A percentile compares a stretch with the other conserved stretches of the same genome.
phyloP scores from a whole-genome alignment of 2,329 filamentous ascomycete species.

The Arthrobotrys megalospora region DNA sequence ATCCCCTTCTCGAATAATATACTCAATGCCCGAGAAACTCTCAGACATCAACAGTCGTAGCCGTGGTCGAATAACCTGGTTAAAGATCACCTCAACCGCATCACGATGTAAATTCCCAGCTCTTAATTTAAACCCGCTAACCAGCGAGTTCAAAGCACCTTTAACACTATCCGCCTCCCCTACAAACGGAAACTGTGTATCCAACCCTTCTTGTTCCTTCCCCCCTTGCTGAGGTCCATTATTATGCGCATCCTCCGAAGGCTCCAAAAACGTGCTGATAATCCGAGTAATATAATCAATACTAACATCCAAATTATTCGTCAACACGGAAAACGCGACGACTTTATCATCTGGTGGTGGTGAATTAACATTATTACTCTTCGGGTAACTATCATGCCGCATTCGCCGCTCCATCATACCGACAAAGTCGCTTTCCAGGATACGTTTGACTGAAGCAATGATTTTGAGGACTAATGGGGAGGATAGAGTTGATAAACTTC shows the following conservation, averaged over 20 bases:
- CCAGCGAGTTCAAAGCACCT: conserved; percentile 78
- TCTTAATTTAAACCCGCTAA: conserved; percentile 81
- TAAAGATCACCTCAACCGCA: conserved; percentile 86
- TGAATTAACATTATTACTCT: conserved; percentile 65
- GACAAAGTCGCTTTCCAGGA: conserved; percentile 90
- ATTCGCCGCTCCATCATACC: conserved; percentile 98
- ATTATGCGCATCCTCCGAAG: conserved; percentile 21
- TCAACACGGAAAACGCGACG: conserved; percentile 88
- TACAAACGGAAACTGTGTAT: conserved; percentile 83
- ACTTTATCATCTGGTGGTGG: conserved; percentile 87
- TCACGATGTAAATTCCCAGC: conserved; percentile 86
- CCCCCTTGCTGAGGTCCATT: conserved; percentile 2
- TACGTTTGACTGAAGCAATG: conserved; percentile 81
- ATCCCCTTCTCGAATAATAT: conserved; percentile 77
- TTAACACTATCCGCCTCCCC: conserved; percentile 80
- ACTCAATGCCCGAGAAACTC: conserved; percentile 92
- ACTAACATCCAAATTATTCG: conserved; percentile 94
- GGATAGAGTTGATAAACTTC: conserved; percentile 88
- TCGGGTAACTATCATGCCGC: conserved; percentile 94
- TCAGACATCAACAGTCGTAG: conserved; percentile 88
- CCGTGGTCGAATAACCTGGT: conserved; percentile 86
- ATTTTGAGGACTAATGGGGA: conserved; percentile 82
- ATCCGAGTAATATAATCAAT: conserved; percentile 93
- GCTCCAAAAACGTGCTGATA: conserved; percentile 72
- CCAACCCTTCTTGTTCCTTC: conserved; percentile 67